A percentile compares a stretch with the other conserved stretches of the same genome.
Conservation (phyloP, 768 basidiomycete species). For the Lentinula boryana region DNA sequence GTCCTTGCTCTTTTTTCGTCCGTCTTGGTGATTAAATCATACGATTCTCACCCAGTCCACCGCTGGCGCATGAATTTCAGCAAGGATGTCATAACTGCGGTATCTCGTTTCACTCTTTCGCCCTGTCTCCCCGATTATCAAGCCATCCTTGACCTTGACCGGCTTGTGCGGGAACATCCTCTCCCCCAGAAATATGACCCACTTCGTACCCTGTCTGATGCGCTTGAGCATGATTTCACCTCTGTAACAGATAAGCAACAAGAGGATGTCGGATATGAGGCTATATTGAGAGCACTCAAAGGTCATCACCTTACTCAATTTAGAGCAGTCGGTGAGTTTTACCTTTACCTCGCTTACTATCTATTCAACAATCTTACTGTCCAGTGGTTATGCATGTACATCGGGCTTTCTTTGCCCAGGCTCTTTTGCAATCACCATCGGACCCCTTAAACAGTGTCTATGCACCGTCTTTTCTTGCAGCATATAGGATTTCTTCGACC, state of each 20-base stretch:
- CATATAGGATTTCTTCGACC: conserved; percentile 36
- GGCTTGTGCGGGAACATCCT: neutral
- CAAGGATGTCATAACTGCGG: conserved; percentile 20
- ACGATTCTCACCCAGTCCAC: conserved; percentile 12
- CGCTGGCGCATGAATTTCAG: neutral
- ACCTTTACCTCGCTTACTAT: neutral
- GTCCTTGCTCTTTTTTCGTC: conserved; percentile 11
- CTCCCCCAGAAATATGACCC: neutral
- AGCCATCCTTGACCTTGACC: conserved; percentile 20
- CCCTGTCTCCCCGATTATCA: conserved; percentile 32
- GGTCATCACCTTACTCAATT: conserved; percentile 18
- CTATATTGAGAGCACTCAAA: neutral
- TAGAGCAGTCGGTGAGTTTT: conserved; percentile 22
- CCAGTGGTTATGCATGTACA: conserved; percentile 40
- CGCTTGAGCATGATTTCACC: neutral
- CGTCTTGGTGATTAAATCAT: neutral
- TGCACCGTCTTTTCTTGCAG: conserved; percentile 42
- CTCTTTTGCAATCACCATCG: conserved; percentile 33
- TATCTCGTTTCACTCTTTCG: conserved; percentile 28
- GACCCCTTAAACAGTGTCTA: conserved; percentile 40
- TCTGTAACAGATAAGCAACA: too few species aligned
- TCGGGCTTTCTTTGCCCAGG: conserved; percentile 41
- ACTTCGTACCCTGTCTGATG: neutral
- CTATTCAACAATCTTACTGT: neutral
- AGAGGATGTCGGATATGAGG: neutral